Conservation (phyloP, 2,329 filamentous ascomycete genomes). For the Anisogramma anomala region DNA sequence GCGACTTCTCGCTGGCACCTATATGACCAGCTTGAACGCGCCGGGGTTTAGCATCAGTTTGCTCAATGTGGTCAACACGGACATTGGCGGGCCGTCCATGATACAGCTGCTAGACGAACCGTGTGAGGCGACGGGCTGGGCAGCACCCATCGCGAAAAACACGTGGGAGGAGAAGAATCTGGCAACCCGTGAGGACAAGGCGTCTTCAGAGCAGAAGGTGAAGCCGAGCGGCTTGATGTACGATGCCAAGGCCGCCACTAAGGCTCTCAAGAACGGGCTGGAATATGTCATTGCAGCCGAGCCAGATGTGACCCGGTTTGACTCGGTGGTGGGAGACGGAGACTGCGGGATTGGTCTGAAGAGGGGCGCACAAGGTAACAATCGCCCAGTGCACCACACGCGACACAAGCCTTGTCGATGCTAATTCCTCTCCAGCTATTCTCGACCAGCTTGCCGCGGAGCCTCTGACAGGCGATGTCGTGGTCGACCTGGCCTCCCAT, state of each 20-base stretch:
- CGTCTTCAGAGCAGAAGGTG: slow-evolving; percentile 21
- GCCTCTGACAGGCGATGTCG: slow-evolving; percentile 38
- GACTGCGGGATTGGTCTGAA: slow-evolving; percentile 82
- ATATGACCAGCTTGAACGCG: slow-evolving; percentile 70
- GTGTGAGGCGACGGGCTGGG: slow-evolving; percentile 59
- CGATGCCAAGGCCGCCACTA: slow-evolving; percentile 38
- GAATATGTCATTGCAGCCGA: slow-evolving; percentile 54
- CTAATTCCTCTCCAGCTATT: slow-evolving; percentile 31
- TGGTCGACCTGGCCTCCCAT: slow-evolving; percentile 40
- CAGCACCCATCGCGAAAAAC: slow-evolving; percentile 46
- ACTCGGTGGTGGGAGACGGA: slow-evolving; percentile 79
- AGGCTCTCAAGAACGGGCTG: slow-evolving; percentile 45
- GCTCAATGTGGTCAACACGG: slow-evolving; percentile 49
- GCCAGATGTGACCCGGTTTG: slow-evolving; percentile 59
- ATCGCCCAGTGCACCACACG: neutral
- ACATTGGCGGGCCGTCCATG: slow-evolving; percentile 49
- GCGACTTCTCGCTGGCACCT: slow-evolving; percentile 56
- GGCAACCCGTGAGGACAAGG: slow-evolving; percentile 32
- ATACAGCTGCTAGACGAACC: slow-evolving; percentile 60
- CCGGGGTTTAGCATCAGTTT: slow-evolving; percentile 64
- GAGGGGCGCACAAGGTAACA: slow-evolving; percentile 65
- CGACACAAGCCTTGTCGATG: neutral
- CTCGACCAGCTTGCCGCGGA: slow-evolving; percentile 36
- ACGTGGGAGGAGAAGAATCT: slow-evolving; percentile 51
- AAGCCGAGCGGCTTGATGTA: slow-evolving; percentile 39